phyloP scores from a whole-genome alignment of 2,329 filamentous ascomycete species.

The Neonectria sp. region DNA sequence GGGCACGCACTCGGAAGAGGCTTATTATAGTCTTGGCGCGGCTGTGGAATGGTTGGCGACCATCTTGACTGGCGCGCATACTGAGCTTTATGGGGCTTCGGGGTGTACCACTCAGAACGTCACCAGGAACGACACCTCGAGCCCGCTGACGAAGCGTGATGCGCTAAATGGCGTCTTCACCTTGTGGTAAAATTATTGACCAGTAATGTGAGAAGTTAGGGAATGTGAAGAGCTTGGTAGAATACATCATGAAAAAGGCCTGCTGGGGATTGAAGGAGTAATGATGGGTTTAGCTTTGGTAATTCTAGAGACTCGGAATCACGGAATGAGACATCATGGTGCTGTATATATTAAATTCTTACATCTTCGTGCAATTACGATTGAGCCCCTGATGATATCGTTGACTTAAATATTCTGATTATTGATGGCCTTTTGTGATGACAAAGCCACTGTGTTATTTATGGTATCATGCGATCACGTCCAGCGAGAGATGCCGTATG shows the following conservation, averaged over 20 bases:
- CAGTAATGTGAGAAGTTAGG: no score
- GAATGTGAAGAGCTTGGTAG: not conserved
- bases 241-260: not conserved
- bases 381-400: no score
- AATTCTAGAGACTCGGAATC: no score
- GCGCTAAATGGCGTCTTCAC: conserved; percentile 27
- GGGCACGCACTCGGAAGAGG: conserved; percentile 35
- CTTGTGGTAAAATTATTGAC: conserved; percentile 31
- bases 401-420: no score
- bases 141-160: conserved; percentile 28
- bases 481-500: no score
- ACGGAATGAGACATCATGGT: no score
- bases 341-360: not conserved
- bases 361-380: no score
- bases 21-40: conserved; percentile 7
- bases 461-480: no score
- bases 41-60: conserved; percentile 36
- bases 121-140: conserved; percentile 33
- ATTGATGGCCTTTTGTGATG: no score
- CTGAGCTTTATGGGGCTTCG: conserved; percentile 24
- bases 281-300: not conserved
- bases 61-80: conserved; percentile 35
- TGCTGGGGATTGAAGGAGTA: not conserved
- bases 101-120: conserved; percentile 44
- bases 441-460: no score